phyloP scores from a whole-genome alignment of 768 basidiomycete species.

The Russula griseocarnosa region DNA sequence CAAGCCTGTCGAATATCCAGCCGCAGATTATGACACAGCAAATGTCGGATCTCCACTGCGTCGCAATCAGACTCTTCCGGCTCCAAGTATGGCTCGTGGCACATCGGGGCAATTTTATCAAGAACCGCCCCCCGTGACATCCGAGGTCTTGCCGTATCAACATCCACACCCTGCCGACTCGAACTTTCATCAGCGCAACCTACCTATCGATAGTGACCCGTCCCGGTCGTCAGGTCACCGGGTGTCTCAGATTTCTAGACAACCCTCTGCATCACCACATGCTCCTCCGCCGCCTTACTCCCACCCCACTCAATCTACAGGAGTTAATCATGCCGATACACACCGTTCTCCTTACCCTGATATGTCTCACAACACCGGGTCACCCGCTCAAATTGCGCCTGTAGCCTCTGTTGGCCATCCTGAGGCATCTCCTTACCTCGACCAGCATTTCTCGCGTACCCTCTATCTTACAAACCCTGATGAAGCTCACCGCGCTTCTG shows the following conservation, averaged over 20 bases:
- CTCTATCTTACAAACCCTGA: conserved; percentile 27
- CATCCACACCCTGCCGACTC: conserved; percentile 1
- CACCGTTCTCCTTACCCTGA: neutral
- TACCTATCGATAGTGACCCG: neutral
- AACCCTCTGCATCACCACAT: neutral
- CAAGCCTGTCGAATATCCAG: neutral
- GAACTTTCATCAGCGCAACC: conserved; percentile 1
- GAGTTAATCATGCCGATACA: neutral
- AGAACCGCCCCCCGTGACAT: neutral
- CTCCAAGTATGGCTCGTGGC: neutral
- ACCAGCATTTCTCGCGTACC: conserved; percentile 13
- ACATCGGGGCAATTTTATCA: conserved; percentile 14
- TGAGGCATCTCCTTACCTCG: conserved; percentile 1
- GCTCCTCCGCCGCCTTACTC: neutral
- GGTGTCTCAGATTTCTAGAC: neutral
- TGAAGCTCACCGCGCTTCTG: neutral
- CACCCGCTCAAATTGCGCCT: neutral
- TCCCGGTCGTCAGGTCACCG: neutral
- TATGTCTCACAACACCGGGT: neutral
- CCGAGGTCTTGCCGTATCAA: conserved; percentile 7
- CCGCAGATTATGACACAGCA: neutral
- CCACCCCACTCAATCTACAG: neutral
- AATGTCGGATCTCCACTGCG: neutral
- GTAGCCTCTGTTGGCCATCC: neutral
- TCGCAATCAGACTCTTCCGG: conserved; percentile 23